These are phyloP conservation scores for Chalaropsis thielavioides DNA, from an alignment of 2,329 filamentous ascomycete species.

Conservation along the genomic window DNA sequence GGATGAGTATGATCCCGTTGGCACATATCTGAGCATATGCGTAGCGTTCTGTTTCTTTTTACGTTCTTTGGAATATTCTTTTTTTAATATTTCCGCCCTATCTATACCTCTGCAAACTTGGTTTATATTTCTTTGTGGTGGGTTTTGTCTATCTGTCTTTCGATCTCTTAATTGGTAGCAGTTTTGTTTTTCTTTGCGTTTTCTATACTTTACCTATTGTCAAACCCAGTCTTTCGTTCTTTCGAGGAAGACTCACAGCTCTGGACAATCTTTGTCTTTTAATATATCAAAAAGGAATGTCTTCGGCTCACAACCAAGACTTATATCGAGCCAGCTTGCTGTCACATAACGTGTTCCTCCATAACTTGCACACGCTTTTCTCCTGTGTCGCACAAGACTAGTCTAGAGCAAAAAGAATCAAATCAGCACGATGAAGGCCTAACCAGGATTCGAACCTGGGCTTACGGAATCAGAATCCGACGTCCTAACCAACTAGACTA, in stretches of 20 bases:
- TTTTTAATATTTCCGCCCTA: not conserved
- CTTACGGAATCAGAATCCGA: slow-evolving; percentile 14
- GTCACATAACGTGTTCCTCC: not conserved
- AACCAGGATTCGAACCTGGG: slow-evolving; percentile 17
- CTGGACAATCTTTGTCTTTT: not conserved
- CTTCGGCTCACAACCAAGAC: slow-evolving; percentile 3
- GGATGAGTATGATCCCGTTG: not conserved
- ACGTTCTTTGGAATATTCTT: slow-evolving; percentile 2
- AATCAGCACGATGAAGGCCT: not conserved
- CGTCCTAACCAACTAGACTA: slow-evolving; percentile 17
- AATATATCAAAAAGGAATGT: not conserved
- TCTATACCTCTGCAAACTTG: not conserved
- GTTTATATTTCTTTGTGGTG: not conserved
- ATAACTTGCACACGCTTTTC: not conserved
- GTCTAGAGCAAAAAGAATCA: not conserved
- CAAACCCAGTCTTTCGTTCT: not conserved
- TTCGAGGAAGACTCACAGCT: not conserved
- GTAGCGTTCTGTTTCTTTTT: slow-evolving; percentile 3
- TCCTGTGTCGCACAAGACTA: too few species aligned
- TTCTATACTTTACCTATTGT: not conserved
- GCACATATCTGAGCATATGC: slow-evolving; percentile 6
- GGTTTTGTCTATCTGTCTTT: slow-evolving; percentile 2
- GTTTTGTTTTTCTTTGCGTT: not conserved
- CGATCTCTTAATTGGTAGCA: not conserved
- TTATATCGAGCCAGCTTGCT: not conserved